Conservation (phyloP, 1,284 basidiomycete genomes). For the Earliella scabrosa region DNA sequence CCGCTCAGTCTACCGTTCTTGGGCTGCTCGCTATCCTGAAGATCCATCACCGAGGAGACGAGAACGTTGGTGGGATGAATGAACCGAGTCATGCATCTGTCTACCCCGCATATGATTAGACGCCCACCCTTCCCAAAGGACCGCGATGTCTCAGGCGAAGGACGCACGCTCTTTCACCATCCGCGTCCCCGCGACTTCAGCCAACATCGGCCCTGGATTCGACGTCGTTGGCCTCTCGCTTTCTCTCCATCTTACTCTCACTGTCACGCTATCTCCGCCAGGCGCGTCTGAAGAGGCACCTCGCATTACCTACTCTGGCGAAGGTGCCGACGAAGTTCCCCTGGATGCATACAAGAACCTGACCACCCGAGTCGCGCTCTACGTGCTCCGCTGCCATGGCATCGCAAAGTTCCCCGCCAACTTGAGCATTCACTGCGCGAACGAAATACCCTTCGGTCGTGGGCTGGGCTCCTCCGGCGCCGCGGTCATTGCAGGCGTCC, state of each 20-base stretch:
- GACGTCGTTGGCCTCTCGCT: conserved; percentile 98
- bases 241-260: conserved; percentile 84
- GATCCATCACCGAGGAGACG: no score
- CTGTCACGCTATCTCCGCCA: conserved; percentile 55
- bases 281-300: conserved; percentile 50
- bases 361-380: conserved; percentile 96
- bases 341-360: conserved; percentile 97
- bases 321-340: conserved; percentile 91
- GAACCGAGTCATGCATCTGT: no score
- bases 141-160: conserved; percentile 4
- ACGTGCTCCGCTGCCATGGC: conserved; percentile 89
- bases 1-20: no score
- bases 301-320: conserved; percentile 80
- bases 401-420: conserved; percentile 78
- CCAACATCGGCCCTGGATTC: conserved; percentile 98
- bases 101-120: no score
- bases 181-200: conserved; percentile 93
- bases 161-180: conserved; percentile 58
- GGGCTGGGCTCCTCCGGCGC: conserved; percentile 98
- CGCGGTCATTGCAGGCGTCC: conserved; percentile 95
- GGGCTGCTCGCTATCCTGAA: no score
- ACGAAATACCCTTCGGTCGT: conserved; percentile 97
- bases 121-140: background rate
- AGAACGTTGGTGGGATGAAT: no score
- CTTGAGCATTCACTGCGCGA: conserved; percentile 79